Conservation (phyloP, 2,329 filamentous ascomycete genomes). For the Septoria petroselini region DNA sequence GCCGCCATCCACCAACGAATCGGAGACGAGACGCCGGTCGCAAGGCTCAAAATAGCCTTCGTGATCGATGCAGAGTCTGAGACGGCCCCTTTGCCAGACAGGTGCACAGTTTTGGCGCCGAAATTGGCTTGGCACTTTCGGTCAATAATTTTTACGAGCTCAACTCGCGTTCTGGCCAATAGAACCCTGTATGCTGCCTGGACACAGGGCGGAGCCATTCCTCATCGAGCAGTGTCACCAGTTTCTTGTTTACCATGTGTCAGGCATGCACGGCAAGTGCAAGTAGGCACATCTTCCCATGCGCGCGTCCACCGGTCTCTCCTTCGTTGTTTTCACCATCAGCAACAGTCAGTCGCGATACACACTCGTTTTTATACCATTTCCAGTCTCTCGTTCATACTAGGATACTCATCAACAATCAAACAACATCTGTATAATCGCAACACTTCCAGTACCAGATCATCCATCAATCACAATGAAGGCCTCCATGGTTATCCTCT, state of each 20-base stretch:
- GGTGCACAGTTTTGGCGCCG: background rate
- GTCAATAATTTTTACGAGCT: slow-evolving; percentile 11
- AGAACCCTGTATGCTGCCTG: background rate
- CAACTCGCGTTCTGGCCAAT: slow-evolving; percentile 8
- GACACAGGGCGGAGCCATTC: background rate
- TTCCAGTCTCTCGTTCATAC: slow-evolving; percentile 8
- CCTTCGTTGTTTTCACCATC: background rate
- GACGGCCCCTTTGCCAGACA: background rate
- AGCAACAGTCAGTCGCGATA: background rate
- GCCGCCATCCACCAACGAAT: background rate
- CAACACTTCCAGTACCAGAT: too few species aligned
- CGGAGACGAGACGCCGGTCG: too few species aligned
- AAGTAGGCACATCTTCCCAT: background rate
- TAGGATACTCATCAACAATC: too few species aligned
- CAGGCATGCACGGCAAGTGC: background rate
- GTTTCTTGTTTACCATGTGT: slow-evolving; percentile 11
- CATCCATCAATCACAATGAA: slow-evolving; percentile 28
- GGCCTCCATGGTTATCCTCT: slow-evolving; percentile 24
- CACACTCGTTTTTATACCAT: background rate
- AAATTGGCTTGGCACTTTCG: slow-evolving; percentile 16
- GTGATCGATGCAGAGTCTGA: slow-evolving; percentile 8
- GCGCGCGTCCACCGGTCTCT: background rate
- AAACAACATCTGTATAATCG: too few species aligned
- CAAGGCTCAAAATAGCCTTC: slow-evolving; percentile 1
- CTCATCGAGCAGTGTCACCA: slow-evolving; percentile 11